Evolutionary conservation across 2,329 filamentous ascomycete species (phyloP), one percentile per base, ranked within the genome.

Genomic region (Colletotrichum zoysiae): DNA sequence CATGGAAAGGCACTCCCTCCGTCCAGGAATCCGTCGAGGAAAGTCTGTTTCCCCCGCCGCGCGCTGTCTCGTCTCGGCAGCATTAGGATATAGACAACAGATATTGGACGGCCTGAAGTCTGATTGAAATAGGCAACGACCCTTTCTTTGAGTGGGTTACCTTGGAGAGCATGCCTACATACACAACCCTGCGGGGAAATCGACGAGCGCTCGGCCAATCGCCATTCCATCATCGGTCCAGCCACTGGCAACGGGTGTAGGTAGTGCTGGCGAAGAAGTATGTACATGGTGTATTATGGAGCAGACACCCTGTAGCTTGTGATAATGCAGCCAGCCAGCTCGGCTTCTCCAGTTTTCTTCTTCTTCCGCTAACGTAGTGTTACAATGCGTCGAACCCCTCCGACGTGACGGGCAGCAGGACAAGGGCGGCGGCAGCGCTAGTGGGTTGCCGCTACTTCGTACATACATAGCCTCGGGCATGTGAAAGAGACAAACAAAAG

Each of bases 321-420:
- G 70, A 69, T 65, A 70, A 65, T 59, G 53, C 61, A 50, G 59
- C 44, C 44, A 48, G 44, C 44, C 44, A n/a, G 44, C 70, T 70
- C 70, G 65, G 70, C 65, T 72, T 69, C 70, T 60, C 70, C 70
- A 70, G 44, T 67, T 66, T 67, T 44, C 38, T 42, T 44, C n/a
- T 57, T 35, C 58, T 71, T 26, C 26, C 26, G 23, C 58, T 71
- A 58, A 64, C 38, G 55, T 71, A 69, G 65, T 33, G 65, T 69
- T 56, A 16, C 69, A 69, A 55, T 71, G 65, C 69, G 56, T 71
- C 53, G 65, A 71, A 60, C 69, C 65, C 65, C 69, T 60, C 69
- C 69, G 69, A 58, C 46, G 42, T 38, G 68, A 58, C 61, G 64
- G 57, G 51, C 44, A 64, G 51, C 44, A 64, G 65, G 69, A 64